phyloP scores from a whole-genome alignment of 352 stramenopile species.

The Blastocystis sp. region DNA sequence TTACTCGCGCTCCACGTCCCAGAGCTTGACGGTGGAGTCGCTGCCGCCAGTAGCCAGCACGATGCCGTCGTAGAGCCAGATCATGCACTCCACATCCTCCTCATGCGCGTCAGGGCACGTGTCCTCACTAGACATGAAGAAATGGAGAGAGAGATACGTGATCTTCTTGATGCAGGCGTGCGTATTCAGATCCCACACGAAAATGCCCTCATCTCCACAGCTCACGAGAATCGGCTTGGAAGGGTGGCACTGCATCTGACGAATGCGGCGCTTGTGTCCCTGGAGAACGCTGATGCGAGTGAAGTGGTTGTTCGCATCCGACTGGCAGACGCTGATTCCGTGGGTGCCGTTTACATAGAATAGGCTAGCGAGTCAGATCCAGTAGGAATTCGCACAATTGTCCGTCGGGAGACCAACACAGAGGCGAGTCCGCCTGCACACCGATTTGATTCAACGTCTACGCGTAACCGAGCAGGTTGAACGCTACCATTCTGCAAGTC shows the following conservation, averaged over 20 bases:
- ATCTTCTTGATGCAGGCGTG: neutral
- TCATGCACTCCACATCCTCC: conserved; percentile 48
- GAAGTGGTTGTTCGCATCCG: conserved; percentile 10
- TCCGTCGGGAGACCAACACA: conserved; percentile 58
- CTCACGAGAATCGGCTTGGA: neutral
- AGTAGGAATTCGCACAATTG: neutral
- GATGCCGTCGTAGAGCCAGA: conserved; percentile 56
- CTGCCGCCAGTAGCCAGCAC: no score
- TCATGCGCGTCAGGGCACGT: conserved; percentile 24
- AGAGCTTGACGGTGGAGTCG: no score
- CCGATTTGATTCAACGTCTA: conserved; percentile 59
- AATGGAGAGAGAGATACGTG: conserved; percentile 5
- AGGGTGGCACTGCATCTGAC: conserved; percentile 23
- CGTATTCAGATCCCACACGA: conserved; percentile 35
- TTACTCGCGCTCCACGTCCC: conserved; percentile 5
- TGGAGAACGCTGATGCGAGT: neutral
- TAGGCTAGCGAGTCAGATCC: neutral
- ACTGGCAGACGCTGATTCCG: conserved; percentile 17
- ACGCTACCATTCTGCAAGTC: no score
- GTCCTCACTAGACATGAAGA: conserved; percentile 26
- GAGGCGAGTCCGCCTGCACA: conserved; percentile 37
- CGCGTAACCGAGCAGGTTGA: neutral
- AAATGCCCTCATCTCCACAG: conserved; percentile 43
- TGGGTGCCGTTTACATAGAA: conserved; percentile 59
- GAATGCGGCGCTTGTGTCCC: conserved; percentile 24